These are phyloP conservation scores for Dothistroma pini DNA, from an alignment of 2,329 filamentous ascomycete genomes.

Conservation along the genomic window DNA sequence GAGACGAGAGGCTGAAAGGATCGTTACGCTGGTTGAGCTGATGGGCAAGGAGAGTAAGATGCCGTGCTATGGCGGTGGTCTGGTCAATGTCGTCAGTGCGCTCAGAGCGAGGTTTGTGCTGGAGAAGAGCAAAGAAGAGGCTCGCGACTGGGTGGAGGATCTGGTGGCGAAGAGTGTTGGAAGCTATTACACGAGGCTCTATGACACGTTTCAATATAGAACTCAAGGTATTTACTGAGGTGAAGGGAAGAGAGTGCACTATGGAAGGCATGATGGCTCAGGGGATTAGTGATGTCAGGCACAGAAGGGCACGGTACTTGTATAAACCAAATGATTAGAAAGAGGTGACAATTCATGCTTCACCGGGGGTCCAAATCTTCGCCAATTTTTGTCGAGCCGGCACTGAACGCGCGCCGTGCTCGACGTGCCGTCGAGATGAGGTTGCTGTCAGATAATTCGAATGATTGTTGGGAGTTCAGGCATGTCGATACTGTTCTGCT, in stretches of 20 bases:
- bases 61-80: conserved; percentile 75
- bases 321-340: too few relatives aligned
- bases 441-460: background rate
- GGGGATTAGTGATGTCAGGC: background rate
- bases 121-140: conserved; percentile 77
- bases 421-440: background rate
- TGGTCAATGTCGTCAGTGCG: conserved; percentile 65
- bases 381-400: too few relatives aligned
- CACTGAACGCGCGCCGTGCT: background rate
- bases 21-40: conserved; percentile 77
- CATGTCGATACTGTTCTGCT: background rate
- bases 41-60: conserved; percentile 82
- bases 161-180: conserved; percentile 76
- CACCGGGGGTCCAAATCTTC: too few relatives aligned
- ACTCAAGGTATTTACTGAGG: conserved; percentile 81
- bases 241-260: background rate
- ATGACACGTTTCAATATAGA: conserved; percentile 71
- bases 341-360: too few relatives aligned
- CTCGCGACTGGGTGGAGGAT: conserved; percentile 77
- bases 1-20: conserved; percentile 71
- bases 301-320: too few relatives aligned
- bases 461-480: background rate
- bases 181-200: conserved; percentile 84
- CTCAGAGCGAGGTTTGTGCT: conserved; percentile 74
- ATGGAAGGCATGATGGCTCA: background rate